These are phyloP conservation scores for Citrullus amarus DNA, from an alignment of 306 rosid genomes.

Conservation along the genomic window DNA sequence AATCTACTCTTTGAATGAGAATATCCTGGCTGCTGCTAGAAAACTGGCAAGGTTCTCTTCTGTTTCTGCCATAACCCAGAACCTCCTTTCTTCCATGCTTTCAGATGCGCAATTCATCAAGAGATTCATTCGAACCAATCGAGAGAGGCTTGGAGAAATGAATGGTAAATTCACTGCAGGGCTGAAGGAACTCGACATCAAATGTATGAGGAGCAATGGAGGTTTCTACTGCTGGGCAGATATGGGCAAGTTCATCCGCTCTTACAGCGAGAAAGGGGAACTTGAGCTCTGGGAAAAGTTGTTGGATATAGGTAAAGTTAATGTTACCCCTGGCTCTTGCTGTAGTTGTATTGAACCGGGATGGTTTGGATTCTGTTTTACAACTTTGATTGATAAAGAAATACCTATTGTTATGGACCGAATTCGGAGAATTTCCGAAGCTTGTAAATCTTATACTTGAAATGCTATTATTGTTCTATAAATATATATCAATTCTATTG, in stretches of 20 bases:
- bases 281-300: conserved; percentile 88
- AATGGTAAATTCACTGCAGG: conserved; percentile 43
- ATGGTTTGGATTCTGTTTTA: conserved; percentile 79
- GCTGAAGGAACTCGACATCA: conserved; percentile 60
- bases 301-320: conserved; percentile 59
- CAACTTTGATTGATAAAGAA: conserved; percentile 51
- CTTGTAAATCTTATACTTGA: conserved; percentile 42
- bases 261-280: conserved; percentile 84
- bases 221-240: conserved; percentile 93
- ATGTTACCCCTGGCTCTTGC: conserved; percentile 72
- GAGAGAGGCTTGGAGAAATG: conserved; percentile 41
- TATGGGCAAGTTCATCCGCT: conserved; percentile 52
- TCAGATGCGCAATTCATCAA: conserved; percentile 50
- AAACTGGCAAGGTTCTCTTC: conserved; percentile 64
- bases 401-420: conserved; percentile 63
- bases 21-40: conserved; percentile 46
- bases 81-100: conserved; percentile 62
- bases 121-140: conserved; percentile 32
- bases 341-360: conserved; percentile 89
- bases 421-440: conserved; percentile 42
- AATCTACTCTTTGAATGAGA: conserved; percentile 62
- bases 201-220: conserved; percentile 52
- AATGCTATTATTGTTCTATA: not conserved
- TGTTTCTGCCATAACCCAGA: conserved; percentile 62
- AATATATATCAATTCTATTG: not conserved